Evolutionary conservation across 1,284 basidiomycete genomes (phyloP).

Genomic region (Schizophyllum commune): DNA sequence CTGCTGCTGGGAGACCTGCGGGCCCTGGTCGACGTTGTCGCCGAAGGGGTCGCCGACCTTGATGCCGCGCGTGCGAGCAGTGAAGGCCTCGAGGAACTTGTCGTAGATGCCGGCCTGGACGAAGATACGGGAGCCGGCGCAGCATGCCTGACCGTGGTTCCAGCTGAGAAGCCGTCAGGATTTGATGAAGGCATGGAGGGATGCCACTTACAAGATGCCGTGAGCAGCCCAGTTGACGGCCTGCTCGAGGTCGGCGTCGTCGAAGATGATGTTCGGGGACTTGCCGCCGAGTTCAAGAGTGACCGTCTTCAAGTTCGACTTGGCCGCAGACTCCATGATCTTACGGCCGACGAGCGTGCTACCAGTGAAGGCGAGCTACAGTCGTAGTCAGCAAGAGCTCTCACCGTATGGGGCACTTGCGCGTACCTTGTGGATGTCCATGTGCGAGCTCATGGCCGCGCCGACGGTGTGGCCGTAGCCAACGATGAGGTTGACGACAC

Average conservation of each 20-base stretch:
- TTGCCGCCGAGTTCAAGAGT: constrained; percentile 94
- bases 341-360: constrained; percentile 77
- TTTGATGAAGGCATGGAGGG: constrained; percentile 6
- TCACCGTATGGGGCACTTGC: no score
- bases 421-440: constrained; percentile 55
- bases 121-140: constrained; percentile 78
- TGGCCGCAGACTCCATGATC: constrained; percentile 78
- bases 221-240: constrained; percentile 76
- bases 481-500: constrained; percentile 72
- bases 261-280: constrained; percentile 73
- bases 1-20: constrained; percentile 75
- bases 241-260: constrained; percentile 72
- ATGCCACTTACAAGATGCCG: constrained; percentile 62
- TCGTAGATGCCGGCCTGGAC: constrained; percentile 81
- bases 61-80: constrained; percentile 40
- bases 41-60: constrained; percentile 76
- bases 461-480: constrained; percentile 72
- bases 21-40: constrained; percentile 69
- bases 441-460: constrained; percentile 45
- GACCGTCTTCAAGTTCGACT: constrained; percentile 83
- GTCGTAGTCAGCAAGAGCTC: no score
- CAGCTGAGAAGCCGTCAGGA: constrained; percentile 34
- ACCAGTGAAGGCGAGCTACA: constrained; percentile 56
- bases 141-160: constrained; percentile 70
- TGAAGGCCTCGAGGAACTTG: constrained; percentile 55